Conservation (phyloP, 441 rosid species). For the Gossypium aridum region DNA sequence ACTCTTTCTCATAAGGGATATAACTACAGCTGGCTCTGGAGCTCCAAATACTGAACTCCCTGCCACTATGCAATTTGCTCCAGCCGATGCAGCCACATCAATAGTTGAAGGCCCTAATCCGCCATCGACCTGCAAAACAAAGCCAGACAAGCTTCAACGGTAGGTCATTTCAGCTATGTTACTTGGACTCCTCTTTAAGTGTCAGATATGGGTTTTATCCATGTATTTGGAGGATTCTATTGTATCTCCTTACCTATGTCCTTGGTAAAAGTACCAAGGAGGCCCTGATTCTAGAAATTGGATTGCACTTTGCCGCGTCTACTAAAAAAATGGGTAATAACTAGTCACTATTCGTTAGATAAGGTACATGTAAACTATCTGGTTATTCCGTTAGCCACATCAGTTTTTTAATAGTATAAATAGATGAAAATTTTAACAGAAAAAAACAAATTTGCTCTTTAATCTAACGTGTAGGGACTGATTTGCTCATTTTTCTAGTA, state of each 20-base stretch:
- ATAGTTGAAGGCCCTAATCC: slow-evolving; percentile 93
- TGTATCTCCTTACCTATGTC: background rate
- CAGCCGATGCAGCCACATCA: slow-evolving; percentile 74
- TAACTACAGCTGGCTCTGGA: slow-evolving; percentile 64
- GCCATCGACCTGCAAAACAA: slow-evolving; percentile 64
- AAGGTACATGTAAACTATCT: too few species aligned
- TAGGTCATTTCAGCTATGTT: background rate
- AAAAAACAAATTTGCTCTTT: too few species aligned
- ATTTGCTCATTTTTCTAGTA: too few species aligned
- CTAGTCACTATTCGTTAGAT: too few species aligned
- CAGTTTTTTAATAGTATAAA: too few species aligned
- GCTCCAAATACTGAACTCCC: slow-evolving; percentile 97
- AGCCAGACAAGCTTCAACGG: background rate
- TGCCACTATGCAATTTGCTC: slow-evolving; percentile 96
- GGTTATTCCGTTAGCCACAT: too few species aligned
- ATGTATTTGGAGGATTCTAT: background rate
- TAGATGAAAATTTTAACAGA: too few species aligned
- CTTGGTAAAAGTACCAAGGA: background rate
- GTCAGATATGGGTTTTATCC: background rate
- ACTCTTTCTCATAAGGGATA: slow-evolving; percentile 53
- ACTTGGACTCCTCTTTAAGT: background rate
- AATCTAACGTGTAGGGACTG: too few species aligned
- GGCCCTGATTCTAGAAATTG: too few species aligned
- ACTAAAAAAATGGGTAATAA: too few species aligned
- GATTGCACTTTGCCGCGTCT: too few species aligned